Conservation (phyloP, 1,139 yeast species). For the Suhomyces taliae region DNA sequence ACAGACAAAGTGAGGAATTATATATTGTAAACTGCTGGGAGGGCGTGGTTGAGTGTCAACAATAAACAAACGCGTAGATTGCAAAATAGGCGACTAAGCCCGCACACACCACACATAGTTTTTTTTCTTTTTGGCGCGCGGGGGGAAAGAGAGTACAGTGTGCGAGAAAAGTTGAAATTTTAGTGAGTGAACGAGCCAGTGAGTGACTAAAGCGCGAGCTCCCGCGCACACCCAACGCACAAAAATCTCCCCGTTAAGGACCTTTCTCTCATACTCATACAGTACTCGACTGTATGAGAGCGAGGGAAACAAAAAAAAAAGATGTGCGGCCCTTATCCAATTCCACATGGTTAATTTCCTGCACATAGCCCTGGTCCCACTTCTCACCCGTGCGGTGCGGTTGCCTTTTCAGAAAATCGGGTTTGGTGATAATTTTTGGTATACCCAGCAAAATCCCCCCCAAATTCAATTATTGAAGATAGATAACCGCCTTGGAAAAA, state of each 20-base stretch:
- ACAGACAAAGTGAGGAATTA: conserved; percentile 1
- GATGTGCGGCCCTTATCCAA: background rate
- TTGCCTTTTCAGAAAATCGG: conserved; percentile 7
- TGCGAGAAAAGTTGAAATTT: no score
- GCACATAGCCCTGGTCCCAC: conserved; percentile 4
- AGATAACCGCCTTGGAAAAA: background rate
- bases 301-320: background rate
- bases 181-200: background rate
- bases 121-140: no score
- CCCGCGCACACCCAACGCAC: no score
- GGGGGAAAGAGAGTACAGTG: no score
- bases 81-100: background rate
- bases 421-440: conserved; percentile 13
- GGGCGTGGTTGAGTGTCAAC: conserved; percentile 1
- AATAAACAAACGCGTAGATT: conserved; percentile 9
- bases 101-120: no score
- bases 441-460: conserved; percentile 18
- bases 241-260: no score
- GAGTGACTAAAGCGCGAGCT: background rate
- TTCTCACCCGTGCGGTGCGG: conserved; percentile 2
- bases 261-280: background rate
- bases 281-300: background rate
- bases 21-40: background rate
- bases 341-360: conserved; percentile 4
- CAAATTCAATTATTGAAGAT: conserved; percentile 5